phyloP scores from a whole-genome alignment of 2,329 filamentous ascomycete genomes.

The Verticillium nubilum region DNA sequence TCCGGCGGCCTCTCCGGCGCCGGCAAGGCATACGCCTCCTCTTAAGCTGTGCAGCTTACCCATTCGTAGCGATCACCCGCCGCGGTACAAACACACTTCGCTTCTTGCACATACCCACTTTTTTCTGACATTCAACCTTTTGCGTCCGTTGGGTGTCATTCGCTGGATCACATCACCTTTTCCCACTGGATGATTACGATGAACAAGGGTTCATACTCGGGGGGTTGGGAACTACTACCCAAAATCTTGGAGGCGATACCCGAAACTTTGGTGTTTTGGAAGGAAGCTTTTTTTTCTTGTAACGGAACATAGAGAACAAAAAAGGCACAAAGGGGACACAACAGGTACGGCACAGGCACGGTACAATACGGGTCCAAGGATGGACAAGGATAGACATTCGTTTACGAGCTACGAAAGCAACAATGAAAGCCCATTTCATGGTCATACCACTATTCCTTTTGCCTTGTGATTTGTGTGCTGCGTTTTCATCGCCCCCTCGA shows the following conservation, averaged over 20 bases:
- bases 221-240: background rate
- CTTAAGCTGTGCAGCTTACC: background rate
- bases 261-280: background rate
- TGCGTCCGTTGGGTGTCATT: constrained; percentile 13
- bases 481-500: too few relatives aligned
- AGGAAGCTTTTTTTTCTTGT: background rate
- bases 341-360: background rate
- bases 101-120: constrained; percentile 29
- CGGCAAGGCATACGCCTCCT: constrained; percentile 44
- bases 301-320: background rate
- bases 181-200: constrained; percentile 8
- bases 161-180: constrained; percentile 8
- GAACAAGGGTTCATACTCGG: background rate
- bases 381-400: background rate
- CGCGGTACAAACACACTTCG: constrained; percentile 13
- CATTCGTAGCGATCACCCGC: background rate
- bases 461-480: too few relatives aligned
- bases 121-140: constrained; percentile 15
- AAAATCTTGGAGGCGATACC: background rate
- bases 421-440: background rate
- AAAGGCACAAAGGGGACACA: background rate
- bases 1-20: constrained; percentile 33
- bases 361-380: background rate
- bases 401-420: background rate
- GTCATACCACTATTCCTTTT: background rate